A percentile compares a stretch with the other conserved stretches of the same genome.
Evolutionary conservation across 2,329 filamentous ascomycete genomes (phyloP).

Genomic region (Truncatella angustata): DNA sequence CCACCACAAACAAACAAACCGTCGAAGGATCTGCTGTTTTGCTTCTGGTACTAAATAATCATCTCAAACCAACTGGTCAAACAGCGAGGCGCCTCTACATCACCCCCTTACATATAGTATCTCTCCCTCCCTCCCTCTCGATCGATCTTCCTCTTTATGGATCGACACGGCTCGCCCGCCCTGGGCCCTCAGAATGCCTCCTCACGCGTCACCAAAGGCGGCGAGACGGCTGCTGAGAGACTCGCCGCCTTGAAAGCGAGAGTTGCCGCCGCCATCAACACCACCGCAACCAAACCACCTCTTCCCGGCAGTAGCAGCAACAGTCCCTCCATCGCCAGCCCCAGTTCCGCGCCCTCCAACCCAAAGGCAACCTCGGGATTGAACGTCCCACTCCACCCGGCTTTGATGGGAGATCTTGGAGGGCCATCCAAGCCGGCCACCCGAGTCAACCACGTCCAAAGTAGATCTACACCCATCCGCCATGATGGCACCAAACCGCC

Average conservation of each 20-base stretch:
- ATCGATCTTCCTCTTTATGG: conserved; percentile 36
- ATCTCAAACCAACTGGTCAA: no score
- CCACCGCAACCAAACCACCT: conserved; percentile 23
- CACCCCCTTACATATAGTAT: no score
- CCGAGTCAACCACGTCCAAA: conserved; percentile 36
- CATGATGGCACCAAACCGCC: conserved; percentile 14
- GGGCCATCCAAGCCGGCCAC: conserved; percentile 17
- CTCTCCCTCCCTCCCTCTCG: neutral
- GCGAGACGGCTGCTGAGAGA: conserved; percentile 59
- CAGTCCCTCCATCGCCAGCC: neutral
- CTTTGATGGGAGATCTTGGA: conserved; percentile 42
- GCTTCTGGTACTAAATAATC: no score
- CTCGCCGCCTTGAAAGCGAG: conserved; percentile 77
- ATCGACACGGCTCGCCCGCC: conserved; percentile 49
- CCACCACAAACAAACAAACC: no score
- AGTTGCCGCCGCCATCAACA: conserved; percentile 66
- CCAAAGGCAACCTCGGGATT: conserved; percentile 49
- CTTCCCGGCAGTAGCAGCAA: no score
- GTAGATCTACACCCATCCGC: conserved; percentile 14
- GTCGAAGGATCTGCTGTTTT: no score
- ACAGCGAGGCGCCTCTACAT: no score
- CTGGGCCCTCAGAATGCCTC: conserved; percentile 53
- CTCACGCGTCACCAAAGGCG: conserved; percentile 50
- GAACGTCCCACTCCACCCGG: conserved; percentile 66
- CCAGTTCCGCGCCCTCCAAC: neutral